Evolutionary conservation across 2,329 filamentous ascomycete species (phyloP).

Genomic region (Ceratocystis lukuohia): DNA sequence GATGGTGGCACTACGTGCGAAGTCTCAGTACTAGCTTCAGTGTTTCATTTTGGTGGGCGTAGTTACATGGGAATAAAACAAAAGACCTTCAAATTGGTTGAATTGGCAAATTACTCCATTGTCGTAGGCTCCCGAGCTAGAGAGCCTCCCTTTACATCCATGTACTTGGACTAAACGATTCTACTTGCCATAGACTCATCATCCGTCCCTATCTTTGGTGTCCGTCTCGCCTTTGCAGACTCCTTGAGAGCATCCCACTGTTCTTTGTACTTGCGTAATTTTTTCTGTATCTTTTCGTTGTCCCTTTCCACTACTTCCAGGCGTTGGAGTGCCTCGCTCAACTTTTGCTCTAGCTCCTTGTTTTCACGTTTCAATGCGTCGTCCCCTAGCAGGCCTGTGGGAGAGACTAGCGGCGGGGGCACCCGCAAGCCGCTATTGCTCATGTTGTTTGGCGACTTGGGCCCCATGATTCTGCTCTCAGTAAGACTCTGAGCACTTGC

Average conservation of each 20-base stretch:
- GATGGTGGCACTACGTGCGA: constrained; percentile 97
- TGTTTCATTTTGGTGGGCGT: constrained; percentile 94
- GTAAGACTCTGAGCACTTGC: constrained; percentile 80
- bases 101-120: not conserved
- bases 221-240: constrained; percentile 42
- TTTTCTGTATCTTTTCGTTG: constrained; percentile 42
- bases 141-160: not conserved
- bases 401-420: constrained; percentile 3
- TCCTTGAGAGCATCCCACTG: constrained; percentile 50
- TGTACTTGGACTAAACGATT: not conserved
- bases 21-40: constrained; percentile 80
- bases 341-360: constrained; percentile 54
- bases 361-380: constrained; percentile 36
- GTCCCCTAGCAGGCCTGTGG: constrained; percentile 22
- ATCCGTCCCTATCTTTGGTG: constrained; percentile 9
- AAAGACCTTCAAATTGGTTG: not conserved
- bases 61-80: not conserved
- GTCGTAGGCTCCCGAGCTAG: not conserved
- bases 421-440: constrained; percentile 19
- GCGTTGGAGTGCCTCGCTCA: constrained; percentile 44
- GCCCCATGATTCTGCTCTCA: constrained; percentile 58
- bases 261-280: constrained; percentile 44
- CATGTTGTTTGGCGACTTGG: constrained; percentile 37
- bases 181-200: constrained; percentile 14
- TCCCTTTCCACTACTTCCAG: constrained; percentile 54